Evolutionary conservation across 2,329 filamentous ascomycete genomes (phyloP).

Genomic region (Calonectria henricotiae): DNA sequence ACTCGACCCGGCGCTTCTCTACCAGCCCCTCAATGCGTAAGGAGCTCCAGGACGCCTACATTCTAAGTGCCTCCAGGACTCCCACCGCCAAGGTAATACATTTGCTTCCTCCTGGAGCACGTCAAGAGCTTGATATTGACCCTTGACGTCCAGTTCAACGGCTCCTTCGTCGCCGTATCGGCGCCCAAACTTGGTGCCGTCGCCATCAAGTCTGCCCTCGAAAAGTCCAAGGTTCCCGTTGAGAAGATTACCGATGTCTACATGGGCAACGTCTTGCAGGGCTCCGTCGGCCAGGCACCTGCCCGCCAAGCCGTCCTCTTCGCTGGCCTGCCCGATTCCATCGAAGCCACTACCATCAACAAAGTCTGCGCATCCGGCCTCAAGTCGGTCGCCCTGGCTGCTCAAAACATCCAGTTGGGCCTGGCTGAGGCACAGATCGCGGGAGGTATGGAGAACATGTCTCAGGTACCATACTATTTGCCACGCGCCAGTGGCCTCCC

Average conservation of each 20-base stretch:
- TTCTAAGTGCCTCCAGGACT: slow-evolving; percentile 90
- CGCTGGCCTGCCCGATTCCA: slow-evolving; percentile 84
- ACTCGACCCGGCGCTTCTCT: slow-evolving; percentile 65
- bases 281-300: slow-evolving; percentile 87
- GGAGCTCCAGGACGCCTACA: slow-evolving; percentile 93
- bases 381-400: slow-evolving; percentile 91
- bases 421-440: slow-evolving; percentile 91
- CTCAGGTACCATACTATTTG: slow-evolving; percentile 91
- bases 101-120: background rate
- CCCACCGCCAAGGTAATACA: slow-evolving; percentile 85
- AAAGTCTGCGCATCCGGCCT: slow-evolving; percentile 98
- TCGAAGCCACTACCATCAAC: slow-evolving; percentile 95
- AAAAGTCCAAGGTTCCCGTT: slow-evolving; percentile 86
- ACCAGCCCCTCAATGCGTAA: slow-evolving; percentile 64
- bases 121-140: slow-evolving; percentile 14
- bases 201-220: slow-evolving; percentile 92
- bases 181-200: slow-evolving; percentile 91
- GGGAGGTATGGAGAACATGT: slow-evolving; percentile 99
- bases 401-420: slow-evolving; percentile 95
- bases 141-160: slow-evolving; percentile 82
- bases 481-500: slow-evolving; percentile 86
- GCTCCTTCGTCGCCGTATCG: slow-evolving; percentile 85
- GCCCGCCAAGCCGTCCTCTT: slow-evolving; percentile 93
- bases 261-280: slow-evolving; percentile 96
- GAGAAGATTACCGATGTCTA: slow-evolving; percentile 93